These are phyloP conservation scores for Penicillium sp. DNA, from an alignment of 2,329 filamentous ascomycete species.

Conservation along the genomic window DNA sequence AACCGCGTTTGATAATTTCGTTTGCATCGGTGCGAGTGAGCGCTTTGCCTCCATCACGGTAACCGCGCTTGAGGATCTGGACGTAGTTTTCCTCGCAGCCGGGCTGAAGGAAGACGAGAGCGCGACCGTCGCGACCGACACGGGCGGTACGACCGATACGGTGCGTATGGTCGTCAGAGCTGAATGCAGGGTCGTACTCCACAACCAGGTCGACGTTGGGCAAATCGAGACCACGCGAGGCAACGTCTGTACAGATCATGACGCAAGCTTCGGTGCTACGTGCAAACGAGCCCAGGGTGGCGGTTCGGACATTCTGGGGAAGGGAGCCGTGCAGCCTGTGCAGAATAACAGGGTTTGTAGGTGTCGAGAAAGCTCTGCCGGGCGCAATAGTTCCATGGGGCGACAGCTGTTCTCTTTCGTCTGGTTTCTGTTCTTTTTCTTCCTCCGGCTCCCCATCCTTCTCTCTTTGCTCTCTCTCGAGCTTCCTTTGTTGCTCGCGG, in stretches of 20 bases:
- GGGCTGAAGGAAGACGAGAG: constrained; percentile 85
- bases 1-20: constrained; percentile 67
- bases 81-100: constrained; percentile 93
- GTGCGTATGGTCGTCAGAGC: constrained; percentile 89
- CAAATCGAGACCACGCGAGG: constrained; percentile 91
- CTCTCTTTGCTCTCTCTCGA: constrained; percentile 22
- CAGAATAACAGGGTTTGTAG: constrained; percentile 74
- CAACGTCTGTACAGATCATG: constrained; percentile 91
- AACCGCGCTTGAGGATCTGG: constrained; percentile 70
- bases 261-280: constrained; percentile 73
- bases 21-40: constrained; percentile 65
- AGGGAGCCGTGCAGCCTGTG: constrained; percentile 92
- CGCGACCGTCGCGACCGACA: constrained; percentile 83
- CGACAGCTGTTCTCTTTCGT: constrained; percentile 29
- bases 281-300: constrained; percentile 79
- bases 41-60: constrained; percentile 63
- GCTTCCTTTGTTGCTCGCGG: constrained; percentile 23
- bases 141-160: constrained; percentile 92
- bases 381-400: constrained; percentile 52
- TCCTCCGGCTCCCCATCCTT: constrained; percentile 22
- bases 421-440: constrained; percentile 22
- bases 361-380: constrained; percentile 71
- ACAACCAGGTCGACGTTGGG: constrained; percentile 93
- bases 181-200: constrained; percentile 95
- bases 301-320: constrained; percentile 80